phyloP scores from a whole-genome alignment of 2,329 filamentous ascomycete genomes.

The Claviceps paspali region DNA sequence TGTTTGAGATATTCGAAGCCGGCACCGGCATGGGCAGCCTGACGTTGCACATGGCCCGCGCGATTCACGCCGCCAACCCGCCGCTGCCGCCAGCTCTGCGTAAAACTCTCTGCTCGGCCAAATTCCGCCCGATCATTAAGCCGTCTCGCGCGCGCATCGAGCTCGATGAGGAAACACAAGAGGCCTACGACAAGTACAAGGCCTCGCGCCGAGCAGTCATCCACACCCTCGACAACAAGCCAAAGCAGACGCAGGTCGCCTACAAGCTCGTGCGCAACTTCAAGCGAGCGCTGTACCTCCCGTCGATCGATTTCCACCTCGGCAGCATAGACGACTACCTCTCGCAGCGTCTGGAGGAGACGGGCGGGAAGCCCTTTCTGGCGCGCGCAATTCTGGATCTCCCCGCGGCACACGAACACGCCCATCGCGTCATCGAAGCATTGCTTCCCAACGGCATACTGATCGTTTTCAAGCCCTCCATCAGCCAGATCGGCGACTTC shows the following conservation, averaged over 20 bases:
- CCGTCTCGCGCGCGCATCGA: slow-evolving; percentile 11
- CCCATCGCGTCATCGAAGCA: slow-evolving; percentile 33
- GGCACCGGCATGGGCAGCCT: slow-evolving; percentile 74
- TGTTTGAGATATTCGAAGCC: slow-evolving; percentile 65
- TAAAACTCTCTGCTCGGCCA: slow-evolving; percentile 13
- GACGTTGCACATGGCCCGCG: slow-evolving; percentile 59
- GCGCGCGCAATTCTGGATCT: slow-evolving; percentile 61
- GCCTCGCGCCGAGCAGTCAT: slow-evolving; percentile 50
- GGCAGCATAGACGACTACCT: slow-evolving; percentile 52
- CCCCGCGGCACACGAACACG: slow-evolving; percentile 40
- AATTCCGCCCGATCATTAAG: slow-evolving; percentile 9
- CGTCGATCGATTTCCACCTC: slow-evolving; percentile 59
- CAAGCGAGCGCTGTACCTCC: slow-evolving; percentile 52
- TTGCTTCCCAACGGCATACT: slow-evolving; percentile 50
- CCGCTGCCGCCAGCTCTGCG: slow-evolving; percentile 28
- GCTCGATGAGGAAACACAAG: slow-evolving; percentile 14
- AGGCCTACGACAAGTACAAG: slow-evolving; percentile 28
- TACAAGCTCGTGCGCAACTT: slow-evolving; percentile 50
- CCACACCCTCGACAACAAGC: slow-evolving; percentile 55
- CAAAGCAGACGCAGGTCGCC: slow-evolving; percentile 48
- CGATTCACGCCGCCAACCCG: slow-evolving; percentile 59
- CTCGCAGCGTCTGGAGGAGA: slow-evolving; percentile 28
- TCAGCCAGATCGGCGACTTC: slow-evolving; percentile 61
- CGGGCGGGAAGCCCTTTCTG: slow-evolving; percentile 42
- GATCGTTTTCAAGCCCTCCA: slow-evolving; percentile 59